Evolutionary conservation across 176 grass and related monocot genomes (phyloP).

Genomic region (Musa acuminata): DNA sequence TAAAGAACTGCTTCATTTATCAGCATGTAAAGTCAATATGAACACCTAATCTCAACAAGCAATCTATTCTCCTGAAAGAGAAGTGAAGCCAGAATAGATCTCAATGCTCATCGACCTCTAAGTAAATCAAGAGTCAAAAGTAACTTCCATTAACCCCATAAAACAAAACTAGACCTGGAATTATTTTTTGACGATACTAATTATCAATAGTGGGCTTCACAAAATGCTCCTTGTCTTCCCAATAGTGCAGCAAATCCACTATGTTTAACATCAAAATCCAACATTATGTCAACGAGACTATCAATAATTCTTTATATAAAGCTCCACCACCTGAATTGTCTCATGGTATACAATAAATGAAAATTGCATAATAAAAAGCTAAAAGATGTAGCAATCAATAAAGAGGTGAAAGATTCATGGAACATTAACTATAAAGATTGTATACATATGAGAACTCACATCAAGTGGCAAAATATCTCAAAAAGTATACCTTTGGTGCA

Average conservation of each 20-base stretch:
- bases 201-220: neutral
- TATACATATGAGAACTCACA: neutral
- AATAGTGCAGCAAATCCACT: neutral
- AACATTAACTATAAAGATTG: no score
- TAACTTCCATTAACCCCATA: neutral
- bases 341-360: neutral
- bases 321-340: neutral
- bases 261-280: neutral
- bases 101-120: neutral
- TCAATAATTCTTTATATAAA: neutral
- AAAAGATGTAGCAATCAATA: no score
- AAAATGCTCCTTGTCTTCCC: neutral
- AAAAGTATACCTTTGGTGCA: conserved; percentile 56
- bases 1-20: no score
- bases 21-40: no score
- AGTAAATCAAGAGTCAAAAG: no score
- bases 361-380: neutral
- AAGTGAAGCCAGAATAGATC: neutral
- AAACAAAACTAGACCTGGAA: neutral
- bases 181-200: neutral
- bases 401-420: no score
- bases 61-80: no score
- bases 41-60: no score
- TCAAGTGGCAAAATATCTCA: conserved; percentile 9
- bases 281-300: neutral